These are phyloP conservation scores for Meyerozyma athensensis DNA, from an alignment of 1,139 yeast species.

Conservation along the genomic window DNA sequence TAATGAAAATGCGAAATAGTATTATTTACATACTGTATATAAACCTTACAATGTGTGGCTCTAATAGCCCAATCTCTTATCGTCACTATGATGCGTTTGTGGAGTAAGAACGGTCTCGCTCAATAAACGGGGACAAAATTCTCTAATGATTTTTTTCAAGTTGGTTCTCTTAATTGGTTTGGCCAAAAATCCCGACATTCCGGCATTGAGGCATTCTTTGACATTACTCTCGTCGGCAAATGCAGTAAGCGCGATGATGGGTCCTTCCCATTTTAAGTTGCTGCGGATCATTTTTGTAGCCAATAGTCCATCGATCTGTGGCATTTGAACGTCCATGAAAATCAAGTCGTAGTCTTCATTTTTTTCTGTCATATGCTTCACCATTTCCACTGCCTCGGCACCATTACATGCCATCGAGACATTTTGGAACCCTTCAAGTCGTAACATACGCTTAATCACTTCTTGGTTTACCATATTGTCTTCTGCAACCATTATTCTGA, in stretches of 20 bases:
- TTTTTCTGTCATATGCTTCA: constrained; percentile 44
- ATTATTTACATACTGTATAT: neutral
- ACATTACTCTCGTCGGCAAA: constrained; percentile 87
- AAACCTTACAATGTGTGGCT: neutral
- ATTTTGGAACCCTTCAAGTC: constrained; percentile 67
- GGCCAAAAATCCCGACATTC: constrained; percentile 84
- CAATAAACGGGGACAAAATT: constrained; percentile 34
- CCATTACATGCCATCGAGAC: constrained; percentile 84
- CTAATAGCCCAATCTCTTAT: constrained; percentile 12
- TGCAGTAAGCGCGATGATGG: constrained; percentile 92
- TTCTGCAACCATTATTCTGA: constrained; percentile 82
- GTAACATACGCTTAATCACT: constrained; percentile 80
- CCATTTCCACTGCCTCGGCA: constrained; percentile 71
- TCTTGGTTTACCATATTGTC: constrained; percentile 91
- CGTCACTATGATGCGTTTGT: constrained; percentile 14
- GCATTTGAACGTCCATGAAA: constrained; percentile 98
- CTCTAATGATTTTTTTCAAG: constrained; percentile 48
- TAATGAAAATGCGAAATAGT: neutral
- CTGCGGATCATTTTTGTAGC: constrained; percentile 74
- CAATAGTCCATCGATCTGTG: constrained; percentile 77
- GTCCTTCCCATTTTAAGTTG: constrained; percentile 58
- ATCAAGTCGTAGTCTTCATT: constrained; percentile 56
- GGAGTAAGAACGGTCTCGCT: constrained; percentile 14
- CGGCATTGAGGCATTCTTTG: constrained; percentile 69
- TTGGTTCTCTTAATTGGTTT: constrained; percentile 79